A percentile compares a stretch with the other conserved stretches of the same genome.
Evolutionary conservation across 2,329 filamentous ascomycete genomes (phyloP).

Genomic region (Colletotrichum sp.): DNA sequence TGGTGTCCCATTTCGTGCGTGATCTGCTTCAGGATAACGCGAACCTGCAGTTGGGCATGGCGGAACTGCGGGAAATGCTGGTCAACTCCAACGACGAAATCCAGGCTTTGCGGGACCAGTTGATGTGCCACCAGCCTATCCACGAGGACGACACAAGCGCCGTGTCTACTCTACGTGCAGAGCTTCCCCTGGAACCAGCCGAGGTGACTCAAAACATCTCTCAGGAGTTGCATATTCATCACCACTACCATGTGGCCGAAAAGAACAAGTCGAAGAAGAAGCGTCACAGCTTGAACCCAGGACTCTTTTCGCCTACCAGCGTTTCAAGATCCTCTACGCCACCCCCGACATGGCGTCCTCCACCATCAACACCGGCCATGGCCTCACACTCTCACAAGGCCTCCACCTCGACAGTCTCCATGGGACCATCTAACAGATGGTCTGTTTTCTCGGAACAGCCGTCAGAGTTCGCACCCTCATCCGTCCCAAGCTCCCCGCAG

Average conservation of each 20-base stretch:
- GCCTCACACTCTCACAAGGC: constrained; percentile 49
- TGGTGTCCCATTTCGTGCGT: constrained; percentile 95
- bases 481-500: constrained; percentile 79
- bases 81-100: constrained; percentile 94
- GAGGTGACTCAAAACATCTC: constrained; percentile 47
- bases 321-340: constrained; percentile 45
- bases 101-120: constrained; percentile 80
- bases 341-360: constrained; percentile 40
- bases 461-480: constrained; percentile 71
- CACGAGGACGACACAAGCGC: constrained; percentile 43
- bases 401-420: constrained; percentile 52
- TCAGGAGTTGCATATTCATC: constrained; percentile 88
- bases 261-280: constrained; percentile 74
- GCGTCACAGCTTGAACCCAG: constrained; percentile 66
- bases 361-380: constrained; percentile 42
- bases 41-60: constrained; percentile 87
- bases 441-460: constrained; percentile 64
- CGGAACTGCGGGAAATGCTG: constrained; percentile 89
- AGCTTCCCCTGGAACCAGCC: constrained; percentile 58
- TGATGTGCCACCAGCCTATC: constrained; percentile 78
- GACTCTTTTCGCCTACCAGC: constrained; percentile 62
- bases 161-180: constrained; percentile 68
- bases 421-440: constrained; percentile 61
- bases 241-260: constrained; percentile 82
- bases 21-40: constrained; percentile 96